Evolutionary conservation across 2,329 filamentous ascomycete genomes (phyloP).

Genomic region (Botrytis cinerea): DNA sequence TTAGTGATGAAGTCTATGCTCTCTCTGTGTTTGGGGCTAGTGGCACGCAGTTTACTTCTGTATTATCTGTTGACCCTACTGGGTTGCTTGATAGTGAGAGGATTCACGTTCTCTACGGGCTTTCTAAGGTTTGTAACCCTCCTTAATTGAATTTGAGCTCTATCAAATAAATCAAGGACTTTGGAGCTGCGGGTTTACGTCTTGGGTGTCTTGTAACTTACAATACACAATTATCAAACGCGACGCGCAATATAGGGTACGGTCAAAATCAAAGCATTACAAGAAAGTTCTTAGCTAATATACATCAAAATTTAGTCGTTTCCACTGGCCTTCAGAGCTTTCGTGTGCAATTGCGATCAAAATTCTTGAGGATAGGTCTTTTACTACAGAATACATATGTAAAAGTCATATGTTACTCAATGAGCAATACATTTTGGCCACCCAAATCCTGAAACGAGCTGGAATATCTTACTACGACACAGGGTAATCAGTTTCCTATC

Average conservation of each 20-base stretch:
- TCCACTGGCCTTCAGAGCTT: not conserved
- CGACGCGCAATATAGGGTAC: not conserved
- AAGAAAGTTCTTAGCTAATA: not conserved
- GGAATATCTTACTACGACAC: constrained; percentile 42
- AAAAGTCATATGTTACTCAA: constrained; percentile 2
- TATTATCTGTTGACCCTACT: constrained; percentile 48
- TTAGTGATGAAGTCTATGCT: constrained; percentile 54
- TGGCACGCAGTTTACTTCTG: constrained; percentile 48
- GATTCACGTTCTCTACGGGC: constrained; percentile 46
- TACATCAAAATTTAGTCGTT: not conserved
- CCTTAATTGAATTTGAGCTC: not conserved
- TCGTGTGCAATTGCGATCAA: not conserved
- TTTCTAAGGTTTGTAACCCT: constrained; percentile 29
- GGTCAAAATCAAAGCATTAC: not conserved
- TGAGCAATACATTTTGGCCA: constrained; percentile 43
- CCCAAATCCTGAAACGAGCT: too few species aligned
- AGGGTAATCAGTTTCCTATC: constrained; percentile 10
- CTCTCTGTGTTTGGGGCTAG: constrained; percentile 47
- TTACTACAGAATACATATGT: not conserved
- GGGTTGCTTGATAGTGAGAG: constrained; percentile 49
- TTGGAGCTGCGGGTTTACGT: not conserved
- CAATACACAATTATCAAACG: not conserved
- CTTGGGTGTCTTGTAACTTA: not conserved
- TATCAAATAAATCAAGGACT: not conserved
- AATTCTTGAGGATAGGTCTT: not conserved